Evolutionary conservation across 495 filamentous ascomycete species (phyloP).

Genomic region (Tuber umbilicatum): DNA sequence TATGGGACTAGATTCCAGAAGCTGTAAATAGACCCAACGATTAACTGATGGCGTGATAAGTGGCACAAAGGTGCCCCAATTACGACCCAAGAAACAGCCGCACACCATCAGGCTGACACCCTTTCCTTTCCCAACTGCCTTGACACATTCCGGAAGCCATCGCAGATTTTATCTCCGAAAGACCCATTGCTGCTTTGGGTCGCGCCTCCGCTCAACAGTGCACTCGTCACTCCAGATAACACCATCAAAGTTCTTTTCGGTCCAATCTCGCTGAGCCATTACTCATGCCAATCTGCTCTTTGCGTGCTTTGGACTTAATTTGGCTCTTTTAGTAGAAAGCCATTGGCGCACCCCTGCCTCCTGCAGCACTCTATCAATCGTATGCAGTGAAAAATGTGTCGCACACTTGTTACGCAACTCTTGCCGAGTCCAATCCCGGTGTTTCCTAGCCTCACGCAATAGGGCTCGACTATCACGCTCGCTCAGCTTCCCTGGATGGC

Average conservation of each 20-base stretch:
- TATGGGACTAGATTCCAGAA: slow-evolving; percentile 2
- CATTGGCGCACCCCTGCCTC: background rate
- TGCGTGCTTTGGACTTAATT: no score
- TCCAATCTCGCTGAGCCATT: background rate
- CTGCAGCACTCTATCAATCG: background rate
- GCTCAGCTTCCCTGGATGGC: no score
- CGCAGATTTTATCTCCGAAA: slow-evolving; percentile 11
- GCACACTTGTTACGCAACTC: no score
- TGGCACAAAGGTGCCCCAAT: slow-evolving; percentile 7
- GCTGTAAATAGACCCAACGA: background rate
- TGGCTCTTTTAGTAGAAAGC: no score
- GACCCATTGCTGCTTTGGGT: slow-evolving; percentile 14
- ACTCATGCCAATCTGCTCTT: no score
- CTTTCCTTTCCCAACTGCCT: slow-evolving; percentile 6
- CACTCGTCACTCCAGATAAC: slow-evolving; percentile 32
- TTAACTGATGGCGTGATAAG: slow-evolving; percentile 10
- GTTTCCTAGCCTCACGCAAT: no score
- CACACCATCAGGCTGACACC: slow-evolving; percentile 19
- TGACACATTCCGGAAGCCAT: slow-evolving; percentile 16
- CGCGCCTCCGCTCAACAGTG: slow-evolving; percentile 10
- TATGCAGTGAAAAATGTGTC: background rate
- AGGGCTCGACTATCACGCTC: no score
- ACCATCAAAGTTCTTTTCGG: slow-evolving; percentile 16
- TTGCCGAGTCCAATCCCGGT: no score
- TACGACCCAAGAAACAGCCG: slow-evolving; percentile 16